A percentile compares a stretch with the other conserved stretches of the same genome.
Conservation (phyloP, 192 early-diverging fungal species). For the Backusella australiensis region DNA sequence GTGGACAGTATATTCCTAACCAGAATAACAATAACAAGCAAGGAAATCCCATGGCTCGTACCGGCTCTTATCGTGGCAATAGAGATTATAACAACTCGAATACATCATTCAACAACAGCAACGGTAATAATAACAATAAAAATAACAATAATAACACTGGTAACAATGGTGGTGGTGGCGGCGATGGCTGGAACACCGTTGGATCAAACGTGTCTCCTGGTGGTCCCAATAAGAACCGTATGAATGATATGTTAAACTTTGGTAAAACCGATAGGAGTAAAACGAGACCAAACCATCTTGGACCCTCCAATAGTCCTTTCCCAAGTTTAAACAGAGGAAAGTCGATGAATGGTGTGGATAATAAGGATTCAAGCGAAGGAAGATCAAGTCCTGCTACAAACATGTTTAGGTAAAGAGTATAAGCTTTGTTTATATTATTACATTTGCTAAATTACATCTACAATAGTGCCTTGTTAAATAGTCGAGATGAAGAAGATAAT, state of each 20-base stretch:
- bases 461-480: constrained; percentile 9
- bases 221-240: constrained; percentile 32
- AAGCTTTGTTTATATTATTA: not conserved
- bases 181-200: constrained; percentile 74
- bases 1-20: constrained; percentile 28
- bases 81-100: constrained; percentile 21
- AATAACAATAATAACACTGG: not conserved
- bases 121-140: constrained; percentile 3
- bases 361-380: constrained; percentile 16
- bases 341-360: constrained; percentile 9
- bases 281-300: constrained; percentile 46
- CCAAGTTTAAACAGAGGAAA: constrained; percentile 17
- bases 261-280: constrained; percentile 67
- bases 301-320: constrained; percentile 42
- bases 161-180: constrained; percentile 41
- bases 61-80: constrained; percentile 53
- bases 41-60: constrained; percentile 47
- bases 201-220: constrained; percentile 37
- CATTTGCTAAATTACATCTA: not conserved
- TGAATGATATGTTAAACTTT: constrained; percentile 68
- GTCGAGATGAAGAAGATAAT: constrained; percentile 11
- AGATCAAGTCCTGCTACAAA: constrained; percentile 24
- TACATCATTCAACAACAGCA: not conserved
- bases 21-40: constrained; percentile 8
- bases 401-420: constrained; percentile 29